phyloP scores from a whole-genome alignment of 1,284 basidiomycete genomes.

The Grifola frondosa region DNA sequence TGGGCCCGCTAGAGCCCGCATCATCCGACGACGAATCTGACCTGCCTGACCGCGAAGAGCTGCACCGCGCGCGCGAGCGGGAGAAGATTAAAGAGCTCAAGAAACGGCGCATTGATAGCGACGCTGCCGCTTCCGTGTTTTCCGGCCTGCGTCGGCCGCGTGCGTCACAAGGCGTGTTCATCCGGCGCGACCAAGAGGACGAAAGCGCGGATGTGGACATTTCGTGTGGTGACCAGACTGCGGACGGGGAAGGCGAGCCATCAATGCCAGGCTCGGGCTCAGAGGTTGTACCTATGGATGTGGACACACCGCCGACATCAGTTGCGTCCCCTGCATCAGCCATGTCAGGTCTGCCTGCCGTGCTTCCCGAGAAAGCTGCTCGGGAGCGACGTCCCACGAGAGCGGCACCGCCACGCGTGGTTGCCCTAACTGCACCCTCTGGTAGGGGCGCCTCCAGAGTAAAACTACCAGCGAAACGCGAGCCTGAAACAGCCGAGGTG shows the following conservation, averaged over 20 bases:
- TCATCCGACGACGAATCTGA: conserved; percentile 44
- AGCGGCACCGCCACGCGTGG: conserved; percentile 9
- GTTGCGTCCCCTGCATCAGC: conserved; percentile 13
- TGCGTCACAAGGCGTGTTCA: conserved; percentile 41
- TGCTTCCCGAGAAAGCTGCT: background rate
- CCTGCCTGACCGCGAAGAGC: conserved; percentile 39
- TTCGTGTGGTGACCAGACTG: conserved; percentile 18
- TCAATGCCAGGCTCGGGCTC: background rate
- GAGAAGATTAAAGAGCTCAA: conserved; percentile 57
- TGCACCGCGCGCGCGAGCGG: conserved; percentile 43
- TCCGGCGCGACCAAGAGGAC: conserved; percentile 55
- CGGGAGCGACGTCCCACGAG: conserved; percentile 13
- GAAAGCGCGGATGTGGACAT: conserved; percentile 63
- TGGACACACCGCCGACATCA: conserved; percentile 21
- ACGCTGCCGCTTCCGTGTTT: conserved; percentile 13
- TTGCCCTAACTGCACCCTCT: no score
- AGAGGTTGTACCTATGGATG: conserved; percentile 16
- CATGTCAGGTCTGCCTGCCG: background rate
- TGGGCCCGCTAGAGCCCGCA: conserved; percentile 30
- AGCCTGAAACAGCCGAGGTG: conserved; percentile 1
- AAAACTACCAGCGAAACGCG: background rate
- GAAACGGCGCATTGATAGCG: conserved; percentile 44
- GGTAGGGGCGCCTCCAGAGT: no score
- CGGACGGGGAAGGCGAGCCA: conserved; percentile 1
- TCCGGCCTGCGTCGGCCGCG: conserved; percentile 29